A percentile compares a stretch with the other conserved stretches of the same genome.
Evolutionary conservation across 352 stramenopile species (phyloP).

Genomic region (Thraustotheca clavata): DNA sequence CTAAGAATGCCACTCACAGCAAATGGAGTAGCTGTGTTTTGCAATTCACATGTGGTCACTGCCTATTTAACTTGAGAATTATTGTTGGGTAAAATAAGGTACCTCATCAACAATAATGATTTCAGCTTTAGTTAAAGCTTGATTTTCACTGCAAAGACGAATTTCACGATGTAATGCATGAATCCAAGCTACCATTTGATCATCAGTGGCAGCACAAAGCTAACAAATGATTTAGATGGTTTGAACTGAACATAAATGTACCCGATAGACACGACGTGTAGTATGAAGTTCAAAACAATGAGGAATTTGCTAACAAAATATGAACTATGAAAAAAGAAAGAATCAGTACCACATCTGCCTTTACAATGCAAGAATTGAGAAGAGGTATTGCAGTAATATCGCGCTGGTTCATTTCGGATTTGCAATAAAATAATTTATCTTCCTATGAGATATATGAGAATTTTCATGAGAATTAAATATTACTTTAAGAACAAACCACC

Average conservation of each 20-base stretch:
- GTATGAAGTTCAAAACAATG: conserved; percentile 77
- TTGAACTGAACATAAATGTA: conserved; percentile 19
- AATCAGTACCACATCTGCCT: conserved; percentile 61
- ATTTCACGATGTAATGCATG: conserved; percentile 75
- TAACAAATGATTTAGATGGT: conserved; percentile 21
- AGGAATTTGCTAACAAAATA: conserved; percentile 37
- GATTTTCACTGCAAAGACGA: conserved; percentile 66
- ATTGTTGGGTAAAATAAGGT: conserved; percentile 17
- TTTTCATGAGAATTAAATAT: not conserved
- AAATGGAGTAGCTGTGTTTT: conserved; percentile 8
- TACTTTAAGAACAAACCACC: conserved; percentile 83
- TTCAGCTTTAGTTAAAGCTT: conserved; percentile 67
- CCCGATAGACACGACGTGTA: conserved; percentile 57
- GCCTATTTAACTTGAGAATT: not conserved
- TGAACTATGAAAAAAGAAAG: not conserved
- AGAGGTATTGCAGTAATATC: conserved; percentile 77
- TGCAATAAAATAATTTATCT: conserved; percentile 79
- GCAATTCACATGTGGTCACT: conserved; percentile 15
- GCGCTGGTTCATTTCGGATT: conserved; percentile 69
- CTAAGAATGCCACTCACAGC: conserved; percentile 5
- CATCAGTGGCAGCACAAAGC: conserved; percentile 67
- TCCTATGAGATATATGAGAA: conserved; percentile 26
- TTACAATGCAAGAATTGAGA: conserved; percentile 61
- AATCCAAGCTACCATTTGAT: conserved; percentile 76
- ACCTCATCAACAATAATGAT: conserved; percentile 83